phyloP scores from a whole-genome alignment of 208 protist species.

The Vickermania spadyakhi region DNA sequence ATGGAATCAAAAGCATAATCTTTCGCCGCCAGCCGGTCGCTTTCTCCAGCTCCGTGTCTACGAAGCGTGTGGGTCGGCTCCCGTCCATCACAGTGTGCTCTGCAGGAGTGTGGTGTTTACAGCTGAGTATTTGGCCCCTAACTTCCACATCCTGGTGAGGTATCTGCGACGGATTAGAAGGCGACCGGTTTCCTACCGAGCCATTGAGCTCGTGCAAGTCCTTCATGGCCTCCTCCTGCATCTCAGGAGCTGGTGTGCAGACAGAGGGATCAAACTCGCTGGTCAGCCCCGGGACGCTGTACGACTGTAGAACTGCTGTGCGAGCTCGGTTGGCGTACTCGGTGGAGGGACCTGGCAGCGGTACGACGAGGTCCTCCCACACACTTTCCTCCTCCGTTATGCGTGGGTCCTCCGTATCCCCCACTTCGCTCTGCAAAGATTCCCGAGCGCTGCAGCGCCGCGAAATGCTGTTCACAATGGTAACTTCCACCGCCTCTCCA shows the following conservation, averaged over 20 bases:
- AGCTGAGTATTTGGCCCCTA: too few relatives aligned
- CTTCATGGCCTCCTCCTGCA: not conserved
- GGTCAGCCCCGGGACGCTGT: slow-evolving; percentile 2
- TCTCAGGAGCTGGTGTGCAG: slow-evolving; percentile 17
- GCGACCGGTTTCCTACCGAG: not conserved
- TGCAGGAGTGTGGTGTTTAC: not conserved
- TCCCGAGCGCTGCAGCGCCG: not conserved
- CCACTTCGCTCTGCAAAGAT: slow-evolving; percentile 4
- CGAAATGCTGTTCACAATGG: not conserved
- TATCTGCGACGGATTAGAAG: not conserved
- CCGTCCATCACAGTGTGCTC: not conserved
- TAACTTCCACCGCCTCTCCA: not conserved
- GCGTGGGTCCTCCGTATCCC: slow-evolving; percentile 17
- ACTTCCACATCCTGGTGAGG: too few relatives aligned
- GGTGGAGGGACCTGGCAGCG: slow-evolving; percentile 11
- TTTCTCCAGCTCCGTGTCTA: slow-evolving; percentile 32
- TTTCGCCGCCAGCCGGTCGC: slow-evolving; percentile 16
- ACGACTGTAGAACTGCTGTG: slow-evolving; percentile 15
- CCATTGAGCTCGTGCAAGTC: not conserved
- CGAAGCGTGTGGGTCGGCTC: slow-evolving; percentile 9
- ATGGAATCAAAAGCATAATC: slow-evolving; percentile 31
- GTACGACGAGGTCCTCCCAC: slow-evolving; percentile 5
- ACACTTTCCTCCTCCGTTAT: slow-evolving; percentile 11
- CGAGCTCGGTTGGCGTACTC: slow-evolving; percentile 26
- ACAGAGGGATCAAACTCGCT: slow-evolving; percentile 24